Evolutionary conservation across 2,329 filamentous ascomycete genomes (phyloP).

Genomic region (Shiraia sp.): DNA sequence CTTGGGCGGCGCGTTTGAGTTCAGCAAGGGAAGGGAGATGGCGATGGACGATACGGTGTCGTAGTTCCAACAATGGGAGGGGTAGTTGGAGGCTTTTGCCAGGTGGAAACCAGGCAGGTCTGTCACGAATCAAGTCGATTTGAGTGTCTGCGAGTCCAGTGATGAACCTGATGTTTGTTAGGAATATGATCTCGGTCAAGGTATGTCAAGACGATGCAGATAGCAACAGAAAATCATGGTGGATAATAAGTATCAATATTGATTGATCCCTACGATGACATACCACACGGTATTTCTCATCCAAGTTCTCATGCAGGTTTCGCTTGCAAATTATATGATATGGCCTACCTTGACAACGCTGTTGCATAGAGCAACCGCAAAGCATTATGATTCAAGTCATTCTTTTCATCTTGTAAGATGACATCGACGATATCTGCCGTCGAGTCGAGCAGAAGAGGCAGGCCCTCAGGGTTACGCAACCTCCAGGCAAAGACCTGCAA

Average conservation of each 20-base stretch:
- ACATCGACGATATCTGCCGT: slow-evolving; percentile 75
- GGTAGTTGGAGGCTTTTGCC: slow-evolving; percentile 28
- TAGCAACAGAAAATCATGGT: neutral
- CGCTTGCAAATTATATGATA: neutral
- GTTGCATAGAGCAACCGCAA: slow-evolving; percentile 72
- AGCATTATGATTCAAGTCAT: slow-evolving; percentile 58
- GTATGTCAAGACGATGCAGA: neutral
- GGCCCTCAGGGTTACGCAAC: slow-evolving; percentile 28
- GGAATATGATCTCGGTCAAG: neutral
- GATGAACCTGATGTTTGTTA: slow-evolving; percentile 64
- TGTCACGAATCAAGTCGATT: slow-evolving; percentile 34
- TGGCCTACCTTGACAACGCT: slow-evolving; percentile 69
- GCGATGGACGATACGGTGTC: slow-evolving; percentile 89
- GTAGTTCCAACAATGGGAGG: slow-evolving; percentile 83
- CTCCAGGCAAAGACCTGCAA: slow-evolving; percentile 41
- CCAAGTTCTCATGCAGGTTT: too few relatives aligned
- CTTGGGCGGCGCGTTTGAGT: slow-evolving; percentile 68
- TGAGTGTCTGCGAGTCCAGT: slow-evolving; percentile 76
- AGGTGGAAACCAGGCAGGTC: slow-evolving; percentile 29
- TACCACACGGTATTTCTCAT: too few relatives aligned
- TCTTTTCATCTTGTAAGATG: slow-evolving; percentile 63
- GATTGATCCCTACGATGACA: too few relatives aligned
- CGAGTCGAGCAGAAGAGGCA: slow-evolving; percentile 79
- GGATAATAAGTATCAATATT: neutral
- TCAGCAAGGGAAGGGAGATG: slow-evolving; percentile 77